Conservation (phyloP, 176 grass and related monocot species). For the Phoenix dactylifera region DNA sequence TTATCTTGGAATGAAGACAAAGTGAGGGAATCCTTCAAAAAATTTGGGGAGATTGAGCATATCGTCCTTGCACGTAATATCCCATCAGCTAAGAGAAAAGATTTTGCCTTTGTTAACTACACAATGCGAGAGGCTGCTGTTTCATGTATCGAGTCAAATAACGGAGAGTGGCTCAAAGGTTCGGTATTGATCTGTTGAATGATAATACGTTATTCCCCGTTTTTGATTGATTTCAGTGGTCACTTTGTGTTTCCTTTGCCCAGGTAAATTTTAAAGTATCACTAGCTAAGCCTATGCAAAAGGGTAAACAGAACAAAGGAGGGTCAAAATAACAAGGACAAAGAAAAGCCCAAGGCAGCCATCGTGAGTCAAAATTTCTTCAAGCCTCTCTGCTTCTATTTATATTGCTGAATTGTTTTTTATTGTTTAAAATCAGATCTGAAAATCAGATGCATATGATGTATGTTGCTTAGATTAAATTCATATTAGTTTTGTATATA, state of each 20-base stretch:
- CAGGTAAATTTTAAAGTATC: no score
- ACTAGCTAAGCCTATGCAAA: slow-evolving; percentile 40
- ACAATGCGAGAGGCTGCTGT: slow-evolving; percentile 51
- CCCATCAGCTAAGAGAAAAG: slow-evolving; percentile 26
- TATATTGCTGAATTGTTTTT: not conserved
- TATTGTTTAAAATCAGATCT: not conserved
- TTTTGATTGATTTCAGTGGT: no score
- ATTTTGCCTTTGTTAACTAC: slow-evolving; percentile 57
- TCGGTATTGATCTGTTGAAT: not conserved
- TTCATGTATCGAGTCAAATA: slow-evolving; percentile 43
- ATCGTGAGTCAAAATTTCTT: slow-evolving; percentile 40
- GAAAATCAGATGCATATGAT: no score
- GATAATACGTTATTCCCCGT: no score
- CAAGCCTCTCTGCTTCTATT: not conserved
- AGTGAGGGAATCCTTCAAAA: slow-evolving; percentile 48
- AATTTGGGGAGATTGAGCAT: slow-evolving; percentile 39
- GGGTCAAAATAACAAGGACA: slow-evolving; percentile 25
- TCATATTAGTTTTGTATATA: no score
- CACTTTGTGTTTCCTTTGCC: no score
- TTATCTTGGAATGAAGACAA: slow-evolving; percentile 42
- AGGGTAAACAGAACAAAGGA: slow-evolving; percentile 39
- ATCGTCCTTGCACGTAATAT: no score
- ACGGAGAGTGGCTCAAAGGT: slow-evolving; percentile 59
- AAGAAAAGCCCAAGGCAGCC: slow-evolving; percentile 19
- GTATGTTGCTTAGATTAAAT: no score